Evolutionary conservation across 352 stramenopile species (phyloP).

Genomic region (Globisporangium carolinianum): DNA sequence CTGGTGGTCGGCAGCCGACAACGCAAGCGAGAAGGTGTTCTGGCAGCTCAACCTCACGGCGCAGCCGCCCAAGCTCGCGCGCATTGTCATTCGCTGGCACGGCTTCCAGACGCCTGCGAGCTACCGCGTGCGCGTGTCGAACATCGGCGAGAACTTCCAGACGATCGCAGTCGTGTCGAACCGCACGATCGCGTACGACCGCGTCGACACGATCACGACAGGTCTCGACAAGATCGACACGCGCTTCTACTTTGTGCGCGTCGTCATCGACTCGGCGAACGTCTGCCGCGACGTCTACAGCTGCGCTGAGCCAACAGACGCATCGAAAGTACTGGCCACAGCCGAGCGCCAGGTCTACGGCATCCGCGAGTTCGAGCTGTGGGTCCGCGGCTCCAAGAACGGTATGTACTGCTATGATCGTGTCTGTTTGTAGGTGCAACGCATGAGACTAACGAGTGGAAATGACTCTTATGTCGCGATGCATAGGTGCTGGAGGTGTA

Average conservation of each 20-base stretch:
- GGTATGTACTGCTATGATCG: constrained; percentile 10
- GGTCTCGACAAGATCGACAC: constrained; percentile 32
- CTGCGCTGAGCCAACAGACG: constrained; percentile 26
- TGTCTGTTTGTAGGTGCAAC: neutral
- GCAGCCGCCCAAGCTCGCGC: constrained; percentile 29
- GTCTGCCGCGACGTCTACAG: constrained; percentile 33
- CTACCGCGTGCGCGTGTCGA: constrained; percentile 60
- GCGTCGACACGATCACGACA: constrained; percentile 52
- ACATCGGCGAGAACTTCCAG: constrained; percentile 49
- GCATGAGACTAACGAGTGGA: neutral
- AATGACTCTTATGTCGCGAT: neutral
- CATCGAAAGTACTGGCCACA: constrained; percentile 14
- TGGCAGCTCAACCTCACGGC: constrained; percentile 74
- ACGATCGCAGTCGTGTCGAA: constrained; percentile 43
- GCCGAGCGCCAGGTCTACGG: constrained; percentile 69
- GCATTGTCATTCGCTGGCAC: constrained; percentile 72
- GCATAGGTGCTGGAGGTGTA: neutral
- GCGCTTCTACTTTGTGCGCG: constrained; percentile 48
- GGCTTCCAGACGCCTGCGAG: constrained; percentile 51
- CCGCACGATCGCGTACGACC: constrained; percentile 43
- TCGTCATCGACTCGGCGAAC: constrained; percentile 43
- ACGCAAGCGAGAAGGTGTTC: constrained; percentile 33
- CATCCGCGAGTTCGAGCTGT: constrained; percentile 75
- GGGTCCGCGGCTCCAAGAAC: constrained; percentile 48
- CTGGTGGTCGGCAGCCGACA: constrained; percentile 68